Percentiles rank a stretch among this genome's conserved stretches.
Evolutionary conservation across 495 filamentous ascomycete genomes (phyloP).

Genomic region (Penicillium canariense): DNA sequence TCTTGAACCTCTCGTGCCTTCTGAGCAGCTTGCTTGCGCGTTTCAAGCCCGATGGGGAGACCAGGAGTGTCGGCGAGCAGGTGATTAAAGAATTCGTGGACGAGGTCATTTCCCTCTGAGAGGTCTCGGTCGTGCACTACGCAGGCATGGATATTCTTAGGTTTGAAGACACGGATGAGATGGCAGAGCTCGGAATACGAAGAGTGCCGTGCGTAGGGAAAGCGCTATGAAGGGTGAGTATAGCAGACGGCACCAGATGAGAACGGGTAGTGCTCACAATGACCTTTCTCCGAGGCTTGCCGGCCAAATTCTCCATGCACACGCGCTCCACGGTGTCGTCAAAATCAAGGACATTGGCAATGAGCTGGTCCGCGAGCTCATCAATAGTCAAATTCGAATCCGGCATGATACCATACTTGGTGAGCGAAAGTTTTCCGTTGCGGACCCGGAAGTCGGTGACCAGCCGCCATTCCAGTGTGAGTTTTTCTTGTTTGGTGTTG

Average conservation of each 20-base stretch:
- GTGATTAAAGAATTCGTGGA: slow-evolving; percentile 65
- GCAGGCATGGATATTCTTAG: slow-evolving; percentile 80
- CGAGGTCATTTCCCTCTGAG: slow-evolving; percentile 59
- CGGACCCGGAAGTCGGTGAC: slow-evolving; percentile 17
- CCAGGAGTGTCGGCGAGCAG: slow-evolving; percentile 12
- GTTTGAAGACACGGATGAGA: slow-evolving; percentile 65
- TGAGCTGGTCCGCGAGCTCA: slow-evolving; percentile 40
- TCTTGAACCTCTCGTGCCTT: slow-evolving; percentile 13
- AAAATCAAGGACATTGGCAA: slow-evolving; percentile 20
- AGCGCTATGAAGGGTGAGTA: slow-evolving; percentile 39
- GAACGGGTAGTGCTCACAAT: neutral
- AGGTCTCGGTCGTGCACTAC: slow-evolving; percentile 70
- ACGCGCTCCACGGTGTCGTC: no score
- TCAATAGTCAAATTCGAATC: slow-evolving; percentile 46
- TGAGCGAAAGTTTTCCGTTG: slow-evolving; percentile 39
- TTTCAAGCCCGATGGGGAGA: neutral
- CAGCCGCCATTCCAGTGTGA: neutral
- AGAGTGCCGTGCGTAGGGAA: slow-evolving; percentile 90
- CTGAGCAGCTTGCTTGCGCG: slow-evolving; percentile 17
- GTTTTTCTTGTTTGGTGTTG: slow-evolving; percentile 28
- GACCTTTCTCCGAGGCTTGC: neutral
- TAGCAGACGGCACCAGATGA: neutral
- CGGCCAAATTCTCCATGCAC: neutral
- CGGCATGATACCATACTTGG: slow-evolving; percentile 38
- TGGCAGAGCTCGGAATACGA: slow-evolving; percentile 77